Percentiles rank a stretch among this genome's conserved stretches.
phyloP scores from a whole-genome alignment of 1,284 basidiomycete species.

The Malassezia globosa region DNA sequence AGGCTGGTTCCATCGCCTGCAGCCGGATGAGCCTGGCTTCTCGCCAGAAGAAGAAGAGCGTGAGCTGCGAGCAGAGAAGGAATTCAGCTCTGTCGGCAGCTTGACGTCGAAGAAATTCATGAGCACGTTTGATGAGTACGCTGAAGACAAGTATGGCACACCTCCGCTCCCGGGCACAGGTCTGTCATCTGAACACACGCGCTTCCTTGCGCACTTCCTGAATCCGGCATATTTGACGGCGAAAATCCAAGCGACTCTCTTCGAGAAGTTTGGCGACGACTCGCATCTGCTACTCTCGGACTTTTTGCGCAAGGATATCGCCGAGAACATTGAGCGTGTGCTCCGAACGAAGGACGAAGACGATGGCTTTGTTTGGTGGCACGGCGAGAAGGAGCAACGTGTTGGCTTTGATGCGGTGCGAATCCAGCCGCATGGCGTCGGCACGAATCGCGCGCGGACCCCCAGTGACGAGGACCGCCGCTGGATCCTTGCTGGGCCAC shows the following conservation, averaged over 20 bases:
- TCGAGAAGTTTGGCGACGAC: conserved; percentile 71
- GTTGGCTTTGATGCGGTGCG: conserved; percentile 16
- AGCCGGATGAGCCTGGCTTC: conserved; percentile 81
- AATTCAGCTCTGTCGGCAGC: conserved; percentile 35
- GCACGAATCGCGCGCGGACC: conserved; percentile 14
- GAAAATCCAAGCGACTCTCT: conserved; percentile 68
- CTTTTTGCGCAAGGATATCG: conserved; percentile 35
- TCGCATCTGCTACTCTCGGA: conserved; percentile 63
- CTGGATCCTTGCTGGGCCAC: conserved; percentile 73
- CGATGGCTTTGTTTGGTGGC: conserved; percentile 51
- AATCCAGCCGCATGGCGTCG: conserved; percentile 32
- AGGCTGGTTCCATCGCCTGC: conserved; percentile 81
- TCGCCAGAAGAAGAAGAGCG: conserved; percentile 53
- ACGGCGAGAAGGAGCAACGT: conserved; percentile 18
- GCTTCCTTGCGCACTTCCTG: conserved; percentile 56
- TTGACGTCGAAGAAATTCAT: conserved; percentile 59
- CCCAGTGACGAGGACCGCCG: conserved; percentile 17
- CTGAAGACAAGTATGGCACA: conserved; percentile 13
- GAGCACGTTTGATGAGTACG: conserved; percentile 54
- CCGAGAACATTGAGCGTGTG: conserved; percentile 29
- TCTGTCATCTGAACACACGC: conserved; percentile 28
- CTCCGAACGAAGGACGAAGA: conserved; percentile 53
- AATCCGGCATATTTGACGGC: conserved; percentile 80
- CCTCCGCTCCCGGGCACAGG: conserved; percentile 39
- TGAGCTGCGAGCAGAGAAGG: conserved; percentile 33